Evolutionary conservation across 106 monocot genomes (phyloP), one percentile per base, ranked within the genome.

Genomic region (Xerophyta viscosa): DNA sequence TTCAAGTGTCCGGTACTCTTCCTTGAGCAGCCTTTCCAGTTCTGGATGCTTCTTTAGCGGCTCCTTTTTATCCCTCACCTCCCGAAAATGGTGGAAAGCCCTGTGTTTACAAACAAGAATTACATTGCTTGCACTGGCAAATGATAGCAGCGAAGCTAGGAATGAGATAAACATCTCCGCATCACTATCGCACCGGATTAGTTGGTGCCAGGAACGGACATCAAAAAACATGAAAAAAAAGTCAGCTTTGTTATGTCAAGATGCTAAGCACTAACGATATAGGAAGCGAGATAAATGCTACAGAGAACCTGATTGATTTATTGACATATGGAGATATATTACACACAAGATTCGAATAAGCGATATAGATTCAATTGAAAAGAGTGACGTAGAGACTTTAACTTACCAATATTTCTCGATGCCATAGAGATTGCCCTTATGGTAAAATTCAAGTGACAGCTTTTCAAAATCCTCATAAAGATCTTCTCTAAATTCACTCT

Each of bases 381-480:
- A 6, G 49, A 8, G 18, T 49, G 1, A 49, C 14, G 3, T 12
- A 49, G 12, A 27, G 21, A 10, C 21, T 48, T 2, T 48, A 23
- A 30, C 9, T 18, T 78, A 87, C 98, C 98, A 98, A 66, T 98
- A 98, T 62, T 98, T 98, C 64, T 98, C 98, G 33, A 98, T 79
- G 15, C 98, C 98, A 70, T 98, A 98, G 8, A 98, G 79, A 65
- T 83, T 86, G 37, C 90, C 98, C 54, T 90, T 98, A 0, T 66
- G 45, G 46, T 90, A 82, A 50, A 82, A 98, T 18, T 98, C 79
- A 24, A 98, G 77, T 1, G 82, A 72, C 45, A 90, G 74, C 67
- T 79, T 69, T 63, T 98, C 90, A 69, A 98, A 98, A 61, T 90
- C 98, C 14, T 82, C 61, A 61, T 90, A 98, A 1, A 98, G 31